phyloP scores from a whole-genome alignment of 352 stramenopile species.

The Globisporangium uncinulatum region DNA sequence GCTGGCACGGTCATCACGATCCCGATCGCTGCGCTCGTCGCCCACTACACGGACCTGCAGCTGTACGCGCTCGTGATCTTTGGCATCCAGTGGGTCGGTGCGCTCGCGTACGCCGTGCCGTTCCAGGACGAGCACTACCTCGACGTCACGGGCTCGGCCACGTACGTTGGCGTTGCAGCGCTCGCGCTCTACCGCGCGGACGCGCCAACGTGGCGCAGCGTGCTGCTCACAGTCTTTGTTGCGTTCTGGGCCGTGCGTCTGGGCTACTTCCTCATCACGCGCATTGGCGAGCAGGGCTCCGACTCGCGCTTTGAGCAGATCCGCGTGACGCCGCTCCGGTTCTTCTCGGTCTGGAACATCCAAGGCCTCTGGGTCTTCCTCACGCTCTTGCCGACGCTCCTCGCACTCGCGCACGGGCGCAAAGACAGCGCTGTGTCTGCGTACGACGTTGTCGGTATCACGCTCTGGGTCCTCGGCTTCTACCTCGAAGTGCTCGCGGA shows the following conservation, averaged over 20 bases:
- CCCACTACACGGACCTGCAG: slow-evolving; percentile 31
- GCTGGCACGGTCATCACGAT: slow-evolving; percentile 31
- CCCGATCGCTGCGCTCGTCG: slow-evolving; percentile 29
- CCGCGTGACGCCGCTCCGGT: slow-evolving; percentile 47
- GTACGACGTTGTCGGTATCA: slow-evolving; percentile 34
- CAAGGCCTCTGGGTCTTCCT: slow-evolving; percentile 77
- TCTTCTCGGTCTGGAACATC: slow-evolving; percentile 72
- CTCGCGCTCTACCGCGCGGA: slow-evolving; percentile 27
- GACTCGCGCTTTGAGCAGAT: slow-evolving; percentile 74
- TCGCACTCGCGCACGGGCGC: slow-evolving; percentile 32
- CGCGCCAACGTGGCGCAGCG: slow-evolving; percentile 35
- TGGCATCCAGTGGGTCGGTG: slow-evolving; percentile 53
- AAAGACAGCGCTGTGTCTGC: slow-evolving; percentile 20
- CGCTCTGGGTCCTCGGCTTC: slow-evolving; percentile 68
- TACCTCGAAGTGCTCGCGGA: slow-evolving; percentile 69
- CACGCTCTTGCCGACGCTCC: slow-evolving; percentile 56
- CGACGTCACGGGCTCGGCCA: slow-evolving; percentile 67
- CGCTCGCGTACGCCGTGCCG: slow-evolving; percentile 49
- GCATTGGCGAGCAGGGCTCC: slow-evolving; percentile 51
- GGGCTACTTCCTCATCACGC: slow-evolving; percentile 63
- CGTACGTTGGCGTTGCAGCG: slow-evolving; percentile 45
- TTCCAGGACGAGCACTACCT: slow-evolving; percentile 69
- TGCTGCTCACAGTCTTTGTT: slow-evolving; percentile 54
- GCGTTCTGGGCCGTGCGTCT: slow-evolving; percentile 64
- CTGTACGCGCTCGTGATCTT: slow-evolving; percentile 44